phyloP scores from a whole-genome alignment of 495 filamentous ascomycete genomes.

The Annulohypoxylon maeteangense region DNA sequence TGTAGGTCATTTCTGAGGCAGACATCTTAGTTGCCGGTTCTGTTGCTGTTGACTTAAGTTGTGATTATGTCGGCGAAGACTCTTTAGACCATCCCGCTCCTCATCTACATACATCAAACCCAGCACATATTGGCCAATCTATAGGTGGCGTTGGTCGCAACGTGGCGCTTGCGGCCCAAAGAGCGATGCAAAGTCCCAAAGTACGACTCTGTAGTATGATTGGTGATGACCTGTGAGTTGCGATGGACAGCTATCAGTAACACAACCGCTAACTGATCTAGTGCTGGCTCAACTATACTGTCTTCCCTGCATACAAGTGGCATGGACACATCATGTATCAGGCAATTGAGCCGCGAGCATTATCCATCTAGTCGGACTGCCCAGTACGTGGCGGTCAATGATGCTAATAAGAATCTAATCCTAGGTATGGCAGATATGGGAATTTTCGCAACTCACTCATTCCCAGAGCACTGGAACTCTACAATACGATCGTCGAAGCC shows the following conservation, averaged over 20 bases:
- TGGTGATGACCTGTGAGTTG: constrained; percentile 72
- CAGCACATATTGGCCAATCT: constrained; percentile 78
- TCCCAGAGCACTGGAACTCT: constrained; percentile 67
- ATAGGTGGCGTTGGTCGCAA: constrained; percentile 97
- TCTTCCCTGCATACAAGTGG: constrained; percentile 67
- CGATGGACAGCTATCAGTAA: neutral
- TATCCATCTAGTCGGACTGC: constrained; percentile 72
- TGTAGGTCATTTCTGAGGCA: constrained; percentile 43
- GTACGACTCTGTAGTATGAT: constrained; percentile 79
- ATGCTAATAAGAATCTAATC: constrained; percentile 79
- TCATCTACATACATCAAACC: constrained; percentile 84
- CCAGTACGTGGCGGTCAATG: constrained; percentile 92
- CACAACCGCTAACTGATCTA: constrained; percentile 24
- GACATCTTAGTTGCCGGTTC: constrained; percentile 90
- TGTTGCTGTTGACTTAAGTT: constrained; percentile 86
- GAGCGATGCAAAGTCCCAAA: constrained; percentile 51
- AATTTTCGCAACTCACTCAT: constrained; percentile 72
- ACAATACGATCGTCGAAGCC: constrained; percentile 66
- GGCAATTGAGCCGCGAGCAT: constrained; percentile 59
- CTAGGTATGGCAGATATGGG: constrained; percentile 95
- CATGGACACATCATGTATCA: constrained; percentile 72
- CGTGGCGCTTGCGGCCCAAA: constrained; percentile 81
- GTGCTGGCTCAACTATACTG: constrained; percentile 75
- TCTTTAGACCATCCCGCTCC: constrained; percentile 55
- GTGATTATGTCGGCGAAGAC: constrained; percentile 71